Percentiles rank a stretch among this genome's conserved stretches.
Conservation (phyloP, 345 rosid genomes). For the Jatropha curcas region DNA sequence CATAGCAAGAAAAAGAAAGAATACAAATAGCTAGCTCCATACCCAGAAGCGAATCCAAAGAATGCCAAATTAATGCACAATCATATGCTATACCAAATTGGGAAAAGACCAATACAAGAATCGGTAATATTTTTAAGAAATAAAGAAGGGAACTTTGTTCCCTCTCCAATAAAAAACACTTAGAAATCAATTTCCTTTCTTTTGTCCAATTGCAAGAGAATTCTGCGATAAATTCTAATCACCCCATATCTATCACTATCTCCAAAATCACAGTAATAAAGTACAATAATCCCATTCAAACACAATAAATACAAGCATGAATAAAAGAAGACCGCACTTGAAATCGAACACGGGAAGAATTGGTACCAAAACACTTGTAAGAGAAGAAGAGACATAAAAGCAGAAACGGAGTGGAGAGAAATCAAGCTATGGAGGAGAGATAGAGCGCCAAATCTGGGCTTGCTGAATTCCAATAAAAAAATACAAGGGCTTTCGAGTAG, state of each 20-base stretch:
- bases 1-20: constrained; percentile 5
- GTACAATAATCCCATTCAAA: no score
- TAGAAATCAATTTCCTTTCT: constrained; percentile 11
- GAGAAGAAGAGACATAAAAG: no score
- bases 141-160: constrained; percentile 36
- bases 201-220: constrained; percentile 24
- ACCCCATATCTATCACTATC: constrained; percentile 37
- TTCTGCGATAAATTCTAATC: constrained; percentile 34
- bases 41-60: constrained; percentile 5
- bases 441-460: no score
- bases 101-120: neutral
- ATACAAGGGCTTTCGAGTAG: no score
- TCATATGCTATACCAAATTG: neutral
- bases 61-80: constrained; percentile 7
- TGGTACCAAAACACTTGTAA: no score
- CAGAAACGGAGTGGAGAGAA: no score
- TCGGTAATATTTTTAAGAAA: neutral
- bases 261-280: constrained; percentile 28
- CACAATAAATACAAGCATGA: no score
- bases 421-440: no score
- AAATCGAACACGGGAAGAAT: no score
- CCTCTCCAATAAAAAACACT: constrained; percentile 22
- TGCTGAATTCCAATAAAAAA: no score
- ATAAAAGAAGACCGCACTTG: no score
- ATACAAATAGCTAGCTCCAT: constrained; percentile 1